phyloP scores from a whole-genome alignment of 345 rosid genomes.

The Citrus sp. region DNA sequence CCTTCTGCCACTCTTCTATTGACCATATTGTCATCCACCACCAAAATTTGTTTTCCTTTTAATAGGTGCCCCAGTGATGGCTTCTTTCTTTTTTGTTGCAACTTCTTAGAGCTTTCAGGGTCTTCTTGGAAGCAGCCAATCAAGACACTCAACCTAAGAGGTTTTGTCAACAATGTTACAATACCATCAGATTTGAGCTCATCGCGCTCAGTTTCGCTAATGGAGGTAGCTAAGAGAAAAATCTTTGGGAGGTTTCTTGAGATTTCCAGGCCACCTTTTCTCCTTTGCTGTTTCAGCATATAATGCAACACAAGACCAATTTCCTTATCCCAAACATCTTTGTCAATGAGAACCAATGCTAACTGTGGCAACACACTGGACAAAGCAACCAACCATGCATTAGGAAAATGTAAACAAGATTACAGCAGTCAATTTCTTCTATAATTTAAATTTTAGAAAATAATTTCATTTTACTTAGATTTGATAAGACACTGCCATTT shows the following conservation, averaged over 20 bases:
- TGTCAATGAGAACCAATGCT: slow-evolving; percentile 63
- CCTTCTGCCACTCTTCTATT: slow-evolving; percentile 97
- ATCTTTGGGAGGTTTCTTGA: slow-evolving; percentile 36
- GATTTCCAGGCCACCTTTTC: slow-evolving; percentile 25
- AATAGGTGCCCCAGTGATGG: slow-evolving; percentile 51
- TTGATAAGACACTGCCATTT: not conserved
- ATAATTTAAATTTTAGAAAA: not conserved
- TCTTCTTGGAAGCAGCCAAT: slow-evolving; percentile 72
- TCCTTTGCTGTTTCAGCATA: slow-evolving; percentile 28
- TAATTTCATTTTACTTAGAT: not conserved
- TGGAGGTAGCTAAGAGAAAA: slow-evolving; percentile 51
- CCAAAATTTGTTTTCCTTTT: slow-evolving; percentile 61
- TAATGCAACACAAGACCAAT: slow-evolving; percentile 25
- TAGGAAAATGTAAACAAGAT: slow-evolving; percentile 4
- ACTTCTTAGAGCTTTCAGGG: slow-evolving; percentile 54
- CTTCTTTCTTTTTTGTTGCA: slow-evolving; percentile 40
- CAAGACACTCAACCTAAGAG: slow-evolving; percentile 65
- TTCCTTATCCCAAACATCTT: slow-evolving; percentile 70
- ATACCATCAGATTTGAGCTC: slow-evolving; percentile 54
- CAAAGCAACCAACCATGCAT: slow-evolving; percentile 6
- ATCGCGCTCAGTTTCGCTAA: slow-evolving; percentile 34
- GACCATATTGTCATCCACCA: slow-evolving; percentile 87
- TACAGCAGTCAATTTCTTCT: not conserved
- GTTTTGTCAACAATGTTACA: slow-evolving; percentile 56
- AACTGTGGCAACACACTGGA: slow-evolving; percentile 37